Percentiles rank a stretch among this genome's conserved stretches.
These are phyloP conservation scores for Fusarium globosum DNA, from an alignment of 2,329 filamentous ascomycete genomes.

Conservation along the genomic window DNA sequence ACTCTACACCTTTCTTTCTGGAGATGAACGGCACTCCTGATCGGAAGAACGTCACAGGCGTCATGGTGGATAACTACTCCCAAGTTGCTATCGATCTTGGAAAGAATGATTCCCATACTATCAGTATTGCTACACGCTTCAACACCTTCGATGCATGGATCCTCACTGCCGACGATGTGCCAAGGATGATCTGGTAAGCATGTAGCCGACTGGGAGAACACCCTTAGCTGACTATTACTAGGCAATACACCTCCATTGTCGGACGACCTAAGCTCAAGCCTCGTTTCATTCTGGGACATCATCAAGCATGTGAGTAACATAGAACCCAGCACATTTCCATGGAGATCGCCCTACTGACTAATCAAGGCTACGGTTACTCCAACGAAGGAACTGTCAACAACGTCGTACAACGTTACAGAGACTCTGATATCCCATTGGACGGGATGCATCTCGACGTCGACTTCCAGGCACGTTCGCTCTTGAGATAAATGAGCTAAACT, in stretches of 20 bases:
- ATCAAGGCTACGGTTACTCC: not conserved
- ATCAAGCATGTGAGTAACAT: not conserved
- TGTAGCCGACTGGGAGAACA: rapidly evolving
- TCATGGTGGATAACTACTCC: not conserved
- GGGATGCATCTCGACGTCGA: constrained; percentile 1
- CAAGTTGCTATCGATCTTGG: not conserved
- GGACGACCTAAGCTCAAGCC: constrained; percentile 11
- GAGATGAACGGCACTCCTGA: constrained; percentile 1
- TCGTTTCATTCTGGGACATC: not conserved
- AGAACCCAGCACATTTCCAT: rapidly evolving
- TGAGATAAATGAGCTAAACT: rapidly evolving
- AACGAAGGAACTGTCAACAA: not conserved
- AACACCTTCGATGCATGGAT: not conserved
- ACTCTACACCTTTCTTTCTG: not conserved
- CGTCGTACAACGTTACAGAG: not conserved
- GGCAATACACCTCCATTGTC: constrained; percentile 1
- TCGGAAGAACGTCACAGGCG: not conserved
- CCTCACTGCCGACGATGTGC: not conserved
- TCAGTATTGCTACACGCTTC: constrained; percentile 5
- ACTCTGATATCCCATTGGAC: not conserved
- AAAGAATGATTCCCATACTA: not conserved
- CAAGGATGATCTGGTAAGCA: not conserved
- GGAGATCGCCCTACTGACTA: not conserved
- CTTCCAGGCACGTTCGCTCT: not conserved
- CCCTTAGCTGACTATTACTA: not conserved